phyloP scores from a whole-genome alignment of 179 eudicot genomes.

The Vitellaria paradoxa region DNA sequence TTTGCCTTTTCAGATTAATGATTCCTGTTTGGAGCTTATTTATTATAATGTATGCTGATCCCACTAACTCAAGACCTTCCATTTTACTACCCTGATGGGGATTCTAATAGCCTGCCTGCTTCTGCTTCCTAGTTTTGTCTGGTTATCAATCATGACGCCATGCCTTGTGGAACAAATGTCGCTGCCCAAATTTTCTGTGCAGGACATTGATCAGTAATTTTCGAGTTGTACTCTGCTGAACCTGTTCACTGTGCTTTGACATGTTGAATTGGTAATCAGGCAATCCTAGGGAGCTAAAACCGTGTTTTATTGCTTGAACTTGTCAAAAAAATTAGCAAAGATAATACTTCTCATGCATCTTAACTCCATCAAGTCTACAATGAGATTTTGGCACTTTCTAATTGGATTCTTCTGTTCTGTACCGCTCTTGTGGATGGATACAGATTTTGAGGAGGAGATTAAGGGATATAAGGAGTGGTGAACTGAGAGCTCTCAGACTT shows the following conservation, averaged over 20 bases:
- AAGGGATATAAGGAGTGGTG: constrained; percentile 84
- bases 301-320: neutral
- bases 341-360: too few relatives aligned
- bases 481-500: constrained; percentile 63
- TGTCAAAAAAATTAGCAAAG: too few relatives aligned
- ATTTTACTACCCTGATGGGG: neutral
- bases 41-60: neutral
- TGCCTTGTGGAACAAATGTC: neutral
- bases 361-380: neutral
- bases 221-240: neutral
- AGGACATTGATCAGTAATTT: neutral
- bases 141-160: neutral
- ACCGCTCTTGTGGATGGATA: constrained; percentile 11
- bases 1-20: neutral
- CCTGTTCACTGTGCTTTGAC: neutral
- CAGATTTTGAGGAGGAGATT: constrained; percentile 86
- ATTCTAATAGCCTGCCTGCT: neutral
- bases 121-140: neutral
- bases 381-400: neutral
- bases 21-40: neutral
- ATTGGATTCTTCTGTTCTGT: constrained; percentile 13
- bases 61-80: neutral
- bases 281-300: neutral
- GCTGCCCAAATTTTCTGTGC: neutral
- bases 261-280: neutral